Conservation (phyloP, 1,139 yeast genomes). For the Geotrichum histeridarum region DNA sequence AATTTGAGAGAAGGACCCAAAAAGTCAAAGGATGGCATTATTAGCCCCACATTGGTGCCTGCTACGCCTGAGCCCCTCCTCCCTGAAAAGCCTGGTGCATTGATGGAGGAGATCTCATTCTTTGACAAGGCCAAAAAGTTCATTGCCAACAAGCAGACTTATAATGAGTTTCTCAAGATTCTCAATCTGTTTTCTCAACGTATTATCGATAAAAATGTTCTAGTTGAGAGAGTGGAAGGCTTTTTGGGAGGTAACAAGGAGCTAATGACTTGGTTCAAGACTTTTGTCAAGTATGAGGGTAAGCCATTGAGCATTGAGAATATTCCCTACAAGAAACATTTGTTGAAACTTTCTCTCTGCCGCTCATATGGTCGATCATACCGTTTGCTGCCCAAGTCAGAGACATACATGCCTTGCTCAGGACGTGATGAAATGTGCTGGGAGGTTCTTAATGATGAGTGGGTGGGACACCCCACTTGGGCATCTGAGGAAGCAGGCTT, state of each 20-base stretch:
- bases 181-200: conserved; percentile 84
- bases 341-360: conserved; percentile 80
- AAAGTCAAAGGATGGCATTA: conserved; percentile 6
- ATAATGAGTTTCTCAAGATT: conserved; percentile 84
- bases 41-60: conserved; percentile 70
- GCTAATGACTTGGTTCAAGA: conserved; percentile 82
- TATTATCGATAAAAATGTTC: conserved; percentile 72
- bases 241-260: conserved; percentile 80
- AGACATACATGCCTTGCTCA: conserved; percentile 94
- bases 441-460: conserved; percentile 96
- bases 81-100: conserved; percentile 38
- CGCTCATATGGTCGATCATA: conserved; percentile 80
- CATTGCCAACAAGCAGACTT: conserved; percentile 82
- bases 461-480: conserved; percentile 99
- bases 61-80: conserved; percentile 76
- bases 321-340: conserved; percentile 82
- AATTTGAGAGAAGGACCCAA: conserved; percentile 33
- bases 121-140: conserved; percentile 90
- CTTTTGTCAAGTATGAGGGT: conserved; percentile 78
- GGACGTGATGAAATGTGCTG: conserved; percentile 99
- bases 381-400: conserved; percentile 87
- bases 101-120: conserved; percentile 79
- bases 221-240: conserved; percentile 79
- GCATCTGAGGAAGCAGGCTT: conserved; percentile 98
- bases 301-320: conserved; percentile 65